phyloP scores from a whole-genome alignment of 2,329 filamentous ascomycete genomes.

The Thielaviopsis musarum region DNA sequence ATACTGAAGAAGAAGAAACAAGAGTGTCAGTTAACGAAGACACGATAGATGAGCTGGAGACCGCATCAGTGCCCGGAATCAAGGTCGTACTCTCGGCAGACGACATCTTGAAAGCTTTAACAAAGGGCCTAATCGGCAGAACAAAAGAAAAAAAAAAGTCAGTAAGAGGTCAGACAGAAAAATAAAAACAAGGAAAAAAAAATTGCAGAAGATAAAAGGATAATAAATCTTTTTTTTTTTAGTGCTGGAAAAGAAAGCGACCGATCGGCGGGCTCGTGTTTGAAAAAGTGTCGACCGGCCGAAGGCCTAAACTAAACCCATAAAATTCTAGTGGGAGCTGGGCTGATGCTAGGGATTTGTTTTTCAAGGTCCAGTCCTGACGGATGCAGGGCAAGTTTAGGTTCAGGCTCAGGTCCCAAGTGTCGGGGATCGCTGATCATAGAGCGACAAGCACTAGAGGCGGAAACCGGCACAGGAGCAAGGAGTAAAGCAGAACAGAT shows the following conservation, averaged over 20 bases:
- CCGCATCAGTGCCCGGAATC: slow-evolving; percentile 6
- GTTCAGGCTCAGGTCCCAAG: neutral
- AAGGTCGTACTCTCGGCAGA: slow-evolving; percentile 1
- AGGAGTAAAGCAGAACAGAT: neutral
- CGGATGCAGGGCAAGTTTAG: too few species aligned
- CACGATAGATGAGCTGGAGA: slow-evolving; percentile 8
- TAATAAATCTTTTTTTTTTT: too few species aligned
- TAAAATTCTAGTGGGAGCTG: too few species aligned
- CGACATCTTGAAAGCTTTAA: slow-evolving; percentile 5
- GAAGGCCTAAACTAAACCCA: too few species aligned
- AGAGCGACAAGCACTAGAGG: neutral
- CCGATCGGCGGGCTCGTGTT: too few species aligned
- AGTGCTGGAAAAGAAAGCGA: too few species aligned
- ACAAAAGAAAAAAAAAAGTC: neutral
- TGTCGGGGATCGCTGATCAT: slow-evolving; percentile 2
- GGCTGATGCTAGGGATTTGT: too few species aligned
- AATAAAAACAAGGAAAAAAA: neutral
- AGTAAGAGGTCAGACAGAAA: neutral
- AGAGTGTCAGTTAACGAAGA: slow-evolving; percentile 7
- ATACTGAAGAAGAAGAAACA: slow-evolving; percentile 10
- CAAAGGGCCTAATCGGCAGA: neutral
- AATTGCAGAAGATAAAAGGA: neutral
- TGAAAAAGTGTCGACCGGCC: too few species aligned
- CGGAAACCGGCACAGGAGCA: neutral
- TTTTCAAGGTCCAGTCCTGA: too few species aligned